Evolutionary conservation across 371 early-diverging fungal species (phyloP), one percentile per base, ranked within the genome.

Genomic region (Mucor irregularis): DNA sequence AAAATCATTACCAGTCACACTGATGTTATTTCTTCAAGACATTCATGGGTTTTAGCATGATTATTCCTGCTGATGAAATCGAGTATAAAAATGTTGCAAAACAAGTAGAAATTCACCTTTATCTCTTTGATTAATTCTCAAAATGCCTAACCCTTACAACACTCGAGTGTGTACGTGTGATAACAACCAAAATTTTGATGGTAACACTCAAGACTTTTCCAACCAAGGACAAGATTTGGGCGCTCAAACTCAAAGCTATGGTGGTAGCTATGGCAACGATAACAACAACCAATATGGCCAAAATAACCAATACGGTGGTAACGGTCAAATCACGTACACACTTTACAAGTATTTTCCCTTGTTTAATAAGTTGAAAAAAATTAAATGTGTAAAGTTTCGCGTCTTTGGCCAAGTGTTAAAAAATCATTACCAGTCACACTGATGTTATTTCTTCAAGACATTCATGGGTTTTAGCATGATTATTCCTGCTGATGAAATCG

Each of bases 71-170:
- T 14, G 13, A 4, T 34, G n/a, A 14, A 34, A 34, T 14, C n/a
- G n/a, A 10, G 13, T 13, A 9, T 11, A 21, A 22, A 24, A 40
- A 22, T 24, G 0, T 10, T 28, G 8, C 35, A 35, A 35, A 14
- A 7, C 7, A 35, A 35, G 19, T 3, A 31, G 11, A 30, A 46
- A 31, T 14, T n/a, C 5, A 46, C 11, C 26, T 34, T 34, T 31
- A 46, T 45, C 2, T 10, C n/a, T n/a, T 37, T 37, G 17, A 37
- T 4, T n/a, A n/a, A 0, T 37, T 14, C n/a, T 28, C 1, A 50
- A 39, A 28, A 51, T 51, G 51, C 39, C 51, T 10, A 42, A 42
- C 13, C 42, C 42, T 28, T 51, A 51, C 28, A 51, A 51, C 10
- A 51, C 51, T 39, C 51, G 51, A 11, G 39, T 38, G 8, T 22